Base-by-base conservation (phyloP, 2,329 filamentous ascomycete species). In the Sarocladium oryzae region DNA sequence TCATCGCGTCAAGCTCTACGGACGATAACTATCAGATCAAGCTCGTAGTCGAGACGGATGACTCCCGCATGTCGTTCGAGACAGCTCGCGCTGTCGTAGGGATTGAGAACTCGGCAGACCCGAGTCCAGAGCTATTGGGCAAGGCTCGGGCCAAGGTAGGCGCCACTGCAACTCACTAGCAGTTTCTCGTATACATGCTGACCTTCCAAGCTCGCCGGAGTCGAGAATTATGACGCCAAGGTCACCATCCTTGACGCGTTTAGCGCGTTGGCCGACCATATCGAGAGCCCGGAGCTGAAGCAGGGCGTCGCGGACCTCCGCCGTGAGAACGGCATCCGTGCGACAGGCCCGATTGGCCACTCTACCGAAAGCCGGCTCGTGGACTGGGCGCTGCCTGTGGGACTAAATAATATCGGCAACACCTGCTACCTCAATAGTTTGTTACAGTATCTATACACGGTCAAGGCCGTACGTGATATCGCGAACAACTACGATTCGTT, bases 381-480 rank as follows among this genome's bases (percentile, higher is more conserved):
- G 13, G 61, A 72, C 51, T 60, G 69, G 43, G 73, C 79, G 26
- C 83, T 88, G 66, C 93, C 93, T 0, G 88, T 95, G 20, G 93
- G 93, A 0, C 77, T 97, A 5, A 80, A 84, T 56, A 99, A 97
- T 59, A 95, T 97, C 52, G 91, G 93, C 53, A 99, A 99, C 62
- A 99, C 95, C 0, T 99, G 93, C 66, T 99, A 99, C 61, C 77
- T 99, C 51, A 99, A 99, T 72, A 97, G 92, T 68, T 79, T 99
- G 46, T 75, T 99, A 9, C 93, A 99, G 61, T 97, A 95, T 63
- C 86, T 96, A 57, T 96, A 95, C 65, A 95, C 91, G 0, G 81
- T 97, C 51, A 85, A 84, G 55, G 84, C 88, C 2, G 75, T 97
- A 26, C 82, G 92, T 48, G 79, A 93, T 4, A 79, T 96, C 56